Percentiles rank a stretch among this genome's conserved stretches.
These are phyloP conservation scores for Diaporthe caulivora DNA, from an alignment of 2,329 filamentous ascomycete genomes.

Conservation along the genomic window DNA sequence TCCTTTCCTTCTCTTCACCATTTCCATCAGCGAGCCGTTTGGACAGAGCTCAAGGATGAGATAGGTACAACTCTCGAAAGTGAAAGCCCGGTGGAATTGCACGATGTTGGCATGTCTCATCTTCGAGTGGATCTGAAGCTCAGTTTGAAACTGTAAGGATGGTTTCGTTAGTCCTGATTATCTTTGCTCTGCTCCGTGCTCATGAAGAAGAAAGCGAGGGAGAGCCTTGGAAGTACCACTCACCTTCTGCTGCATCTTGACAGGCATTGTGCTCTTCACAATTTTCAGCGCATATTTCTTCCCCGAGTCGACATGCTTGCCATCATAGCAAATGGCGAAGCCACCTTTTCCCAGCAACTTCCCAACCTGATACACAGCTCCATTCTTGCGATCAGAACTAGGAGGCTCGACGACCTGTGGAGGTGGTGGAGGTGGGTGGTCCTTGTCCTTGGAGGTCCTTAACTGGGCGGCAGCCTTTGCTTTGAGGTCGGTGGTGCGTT, in stretches of 20 bases:
- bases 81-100: conserved; percentile 93
- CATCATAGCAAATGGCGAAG: conserved; percentile 85
- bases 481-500: conserved; percentile 65
- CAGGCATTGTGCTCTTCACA: conserved; percentile 84
- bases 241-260: conserved; percentile 88
- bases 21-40: conserved; percentile 97
- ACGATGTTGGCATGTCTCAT: conserved; percentile 97
- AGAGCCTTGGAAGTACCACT: conserved; percentile 39
- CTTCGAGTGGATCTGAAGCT: conserved; percentile 98
- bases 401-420: conserved; percentile 71
- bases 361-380: conserved; percentile 80
- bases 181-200: not conserved
- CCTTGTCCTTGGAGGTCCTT: conserved; percentile 72
- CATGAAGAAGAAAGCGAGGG: not conserved
- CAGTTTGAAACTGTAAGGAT: conserved; percentile 73
- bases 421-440: conserved; percentile 75
- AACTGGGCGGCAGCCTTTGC: conserved; percentile 64
- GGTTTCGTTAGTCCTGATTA: not conserved
- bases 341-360: conserved; percentile 83
- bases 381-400: conserved; percentile 76
- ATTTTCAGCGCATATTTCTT: conserved; percentile 84
- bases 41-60: conserved; percentile 94
- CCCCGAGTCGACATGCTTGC: conserved; percentile 73
- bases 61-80: conserved; percentile 89
- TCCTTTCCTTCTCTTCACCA: conserved; percentile 92